phyloP scores from a whole-genome alignment of 2,329 filamentous ascomycete genomes.

The Onygenales sp. region DNA sequence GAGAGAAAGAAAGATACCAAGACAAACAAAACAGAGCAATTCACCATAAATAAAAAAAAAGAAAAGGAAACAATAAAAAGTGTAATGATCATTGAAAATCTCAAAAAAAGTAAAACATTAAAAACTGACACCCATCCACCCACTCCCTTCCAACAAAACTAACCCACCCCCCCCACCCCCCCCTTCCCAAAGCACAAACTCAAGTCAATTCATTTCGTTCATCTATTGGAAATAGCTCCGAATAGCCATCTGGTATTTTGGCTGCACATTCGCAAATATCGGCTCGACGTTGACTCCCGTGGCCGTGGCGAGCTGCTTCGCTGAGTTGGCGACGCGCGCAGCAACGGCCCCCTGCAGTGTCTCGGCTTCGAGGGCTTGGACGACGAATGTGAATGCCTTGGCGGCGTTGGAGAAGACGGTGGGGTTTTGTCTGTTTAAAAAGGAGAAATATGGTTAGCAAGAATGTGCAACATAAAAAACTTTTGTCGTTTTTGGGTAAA shows the following conservation, averaged over 20 bases:
- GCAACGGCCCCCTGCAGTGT: slow-evolving; percentile 80
- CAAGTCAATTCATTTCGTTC: not conserved
- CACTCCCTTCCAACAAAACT: no score
- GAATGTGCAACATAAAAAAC: not conserved
- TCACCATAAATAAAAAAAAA: no score
- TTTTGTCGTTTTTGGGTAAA: not conserved
- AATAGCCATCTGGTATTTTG: slow-evolving; percentile 72
- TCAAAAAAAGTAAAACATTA: no score
- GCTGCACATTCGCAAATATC: slow-evolving; percentile 63
- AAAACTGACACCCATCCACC: no score
- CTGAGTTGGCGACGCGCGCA: slow-evolving; percentile 63
- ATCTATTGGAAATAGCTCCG: slow-evolving; percentile 64
- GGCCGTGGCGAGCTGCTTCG: slow-evolving; percentile 65
- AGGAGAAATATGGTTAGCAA: slow-evolving; percentile 8
- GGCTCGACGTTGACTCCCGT: slow-evolving; percentile 68
- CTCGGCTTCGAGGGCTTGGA: slow-evolving; percentile 81
- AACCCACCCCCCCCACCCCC: no score
- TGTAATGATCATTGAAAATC: no score
- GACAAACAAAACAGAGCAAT: no score
- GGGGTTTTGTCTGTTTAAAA: slow-evolving; percentile 64
- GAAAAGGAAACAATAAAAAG: no score
- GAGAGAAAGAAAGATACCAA: no score
- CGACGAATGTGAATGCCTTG: slow-evolving; percentile 76
- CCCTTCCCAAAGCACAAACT: not conserved
- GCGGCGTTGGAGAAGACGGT: slow-evolving; percentile 66